phyloP scores from a whole-genome alignment of 495 filamentous ascomycete species.

The Paragyromitra xinjiangensis region DNA sequence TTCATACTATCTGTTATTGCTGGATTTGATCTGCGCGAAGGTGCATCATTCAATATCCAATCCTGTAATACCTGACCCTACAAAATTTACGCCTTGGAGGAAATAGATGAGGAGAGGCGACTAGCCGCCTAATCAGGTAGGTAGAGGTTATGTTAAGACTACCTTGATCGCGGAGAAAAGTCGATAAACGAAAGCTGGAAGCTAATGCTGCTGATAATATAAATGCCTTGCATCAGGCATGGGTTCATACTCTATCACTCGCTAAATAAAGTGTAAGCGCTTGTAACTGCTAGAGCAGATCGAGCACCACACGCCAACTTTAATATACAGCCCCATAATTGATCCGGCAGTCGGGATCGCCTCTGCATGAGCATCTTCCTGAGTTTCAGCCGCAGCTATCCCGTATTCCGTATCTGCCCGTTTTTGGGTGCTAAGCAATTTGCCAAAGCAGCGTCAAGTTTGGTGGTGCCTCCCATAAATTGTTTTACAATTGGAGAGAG shows the following conservation, averaged over 20 bases:
- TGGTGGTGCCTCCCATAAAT: neutral
- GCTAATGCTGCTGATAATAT: neutral
- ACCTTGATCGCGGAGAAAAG: neutral
- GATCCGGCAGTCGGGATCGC: neutral
- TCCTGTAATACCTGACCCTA: neutral
- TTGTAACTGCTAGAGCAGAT: neutral
- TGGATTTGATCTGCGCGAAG: neutral
- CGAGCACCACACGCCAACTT: neutral
- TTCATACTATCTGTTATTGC: neutral
- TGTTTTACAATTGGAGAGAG: neutral
- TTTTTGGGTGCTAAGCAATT: neutral
- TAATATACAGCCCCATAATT: neutral
- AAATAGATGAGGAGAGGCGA: neutral
- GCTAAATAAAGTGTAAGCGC: neutral
- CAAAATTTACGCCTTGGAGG: neutral
- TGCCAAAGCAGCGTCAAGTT: neutral
- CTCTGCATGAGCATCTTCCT: neutral
- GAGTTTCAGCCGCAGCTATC: neutral
- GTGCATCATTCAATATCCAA: neutral
- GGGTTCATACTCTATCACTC: conserved; percentile 5
- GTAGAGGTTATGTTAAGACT: neutral
- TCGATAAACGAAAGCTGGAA: neutral
- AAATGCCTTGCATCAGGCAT: neutral
- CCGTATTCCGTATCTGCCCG: neutral
- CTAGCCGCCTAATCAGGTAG: neutral